Percentiles rank a stretch among this genome's conserved stretches.
Conservation (phyloP, 2,329 filamentous ascomycete species). For the Cryoendolithus antarcticus region DNA sequence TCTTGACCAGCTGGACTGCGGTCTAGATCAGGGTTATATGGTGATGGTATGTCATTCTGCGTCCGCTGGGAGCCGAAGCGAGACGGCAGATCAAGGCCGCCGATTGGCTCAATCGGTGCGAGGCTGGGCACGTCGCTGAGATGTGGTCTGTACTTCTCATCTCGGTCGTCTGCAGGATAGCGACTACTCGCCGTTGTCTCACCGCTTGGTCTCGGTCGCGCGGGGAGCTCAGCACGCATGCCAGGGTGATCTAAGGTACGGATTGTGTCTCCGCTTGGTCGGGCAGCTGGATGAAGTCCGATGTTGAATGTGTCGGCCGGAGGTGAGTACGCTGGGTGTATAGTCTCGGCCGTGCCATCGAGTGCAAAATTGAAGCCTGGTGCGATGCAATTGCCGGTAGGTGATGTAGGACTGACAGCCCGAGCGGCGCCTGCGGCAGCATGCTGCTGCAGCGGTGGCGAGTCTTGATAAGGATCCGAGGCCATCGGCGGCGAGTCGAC, state of each 20-base stretch:
- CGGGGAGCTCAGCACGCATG: neutral
- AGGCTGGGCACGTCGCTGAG: slow-evolving; percentile 15
- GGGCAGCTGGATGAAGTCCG: neutral
- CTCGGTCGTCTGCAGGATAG: neutral
- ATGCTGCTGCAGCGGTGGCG: slow-evolving; percentile 11
- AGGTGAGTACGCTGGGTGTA: slow-evolving; percentile 1
- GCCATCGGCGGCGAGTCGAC: slow-evolving; percentile 21
- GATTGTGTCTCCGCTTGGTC: neutral
- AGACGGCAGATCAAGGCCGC: slow-evolving; percentile 19
- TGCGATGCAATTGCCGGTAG: neutral
- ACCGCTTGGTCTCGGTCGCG: slow-evolving; percentile 1
- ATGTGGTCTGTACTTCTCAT: neutral
- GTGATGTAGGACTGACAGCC: slow-evolving; percentile 2
- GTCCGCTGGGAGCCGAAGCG: slow-evolving; percentile 16
- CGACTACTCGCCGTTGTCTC: slow-evolving; percentile 1
- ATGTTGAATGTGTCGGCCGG: slow-evolving; percentile 2
- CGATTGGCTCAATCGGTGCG: slow-evolving; percentile 17
- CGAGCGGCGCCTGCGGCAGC: slow-evolving; percentile 11
- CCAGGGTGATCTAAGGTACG: neutral
- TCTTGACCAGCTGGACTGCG: slow-evolving; percentile 8
- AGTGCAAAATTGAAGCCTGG: slow-evolving; percentile 14
- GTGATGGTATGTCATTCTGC: neutral
- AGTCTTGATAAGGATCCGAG: slow-evolving; percentile 21
- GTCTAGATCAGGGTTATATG: neutral
- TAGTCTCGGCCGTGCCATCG: slow-evolving; percentile 5